A percentile compares a stretch with the other conserved stretches of the same genome.
These are phyloP conservation scores for Westerdykella aurantiaca DNA, from an alignment of 2,329 filamentous ascomycete species.

Conservation along the genomic window DNA sequence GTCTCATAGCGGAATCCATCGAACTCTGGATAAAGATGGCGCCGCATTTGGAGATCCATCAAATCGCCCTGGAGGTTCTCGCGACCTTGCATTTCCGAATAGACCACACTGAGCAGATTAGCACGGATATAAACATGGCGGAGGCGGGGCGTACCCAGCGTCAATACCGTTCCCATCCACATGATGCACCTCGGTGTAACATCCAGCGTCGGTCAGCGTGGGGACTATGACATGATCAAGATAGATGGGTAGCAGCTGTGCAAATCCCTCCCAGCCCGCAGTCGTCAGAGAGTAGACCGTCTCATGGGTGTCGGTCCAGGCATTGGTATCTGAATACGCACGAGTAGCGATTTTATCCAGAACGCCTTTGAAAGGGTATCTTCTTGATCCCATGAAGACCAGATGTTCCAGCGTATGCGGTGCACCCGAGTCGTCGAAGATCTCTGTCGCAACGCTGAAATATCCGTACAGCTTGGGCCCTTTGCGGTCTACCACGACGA, in stretches of 20 bases:
- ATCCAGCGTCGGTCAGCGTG: conserved; percentile 85
- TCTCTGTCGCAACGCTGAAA: conserved; percentile 93
- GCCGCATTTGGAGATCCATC: conserved; percentile 77
- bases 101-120: conserved; percentile 62
- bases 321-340: conserved; percentile 90
- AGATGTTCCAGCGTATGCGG: conserved; percentile 54
- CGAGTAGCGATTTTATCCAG: conserved; percentile 90
- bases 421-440: conserved; percentile 92
- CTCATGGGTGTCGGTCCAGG: conserved; percentile 94
- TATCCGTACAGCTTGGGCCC: conserved; percentile 95
- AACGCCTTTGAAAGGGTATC: conserved; percentile 89
- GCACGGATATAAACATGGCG: not conserved
- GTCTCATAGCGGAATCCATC: conserved; percentile 96
- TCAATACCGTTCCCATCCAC: conserved; percentile 90
- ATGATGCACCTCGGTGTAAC: conserved; percentile 94
- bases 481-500: conserved; percentile 84
- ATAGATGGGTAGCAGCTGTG: conserved; percentile 88
- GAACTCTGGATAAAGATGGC: conserved; percentile 78
- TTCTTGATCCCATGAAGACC: conserved; percentile 70
- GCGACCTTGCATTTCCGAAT: conserved; percentile 97
- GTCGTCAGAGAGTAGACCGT: conserved; percentile 94
- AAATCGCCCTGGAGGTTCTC: conserved; percentile 79
- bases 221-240: conserved; percentile 90
- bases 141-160: conserved; percentile 51
- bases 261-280: conserved; percentile 94